These are phyloP conservation scores for Glycine latifolia DNA, from an alignment of 306 rosid species.

Conservation along the genomic window DNA sequence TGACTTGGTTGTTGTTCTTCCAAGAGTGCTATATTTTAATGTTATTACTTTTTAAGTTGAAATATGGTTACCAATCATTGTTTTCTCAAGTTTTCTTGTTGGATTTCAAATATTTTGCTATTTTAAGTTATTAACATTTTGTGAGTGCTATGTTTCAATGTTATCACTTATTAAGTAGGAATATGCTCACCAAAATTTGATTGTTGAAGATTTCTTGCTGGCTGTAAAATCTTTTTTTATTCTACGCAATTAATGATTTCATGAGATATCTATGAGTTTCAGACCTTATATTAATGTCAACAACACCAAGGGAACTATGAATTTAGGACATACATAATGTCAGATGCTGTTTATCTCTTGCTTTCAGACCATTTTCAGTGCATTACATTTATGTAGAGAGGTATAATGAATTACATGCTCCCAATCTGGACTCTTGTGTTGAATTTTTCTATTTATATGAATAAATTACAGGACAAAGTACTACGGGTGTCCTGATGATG, in stretches of 20 bases:
- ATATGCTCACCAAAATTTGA: no score
- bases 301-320: no score
- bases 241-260: no score
- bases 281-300: no score
- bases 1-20: neutral
- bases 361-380: neutral
- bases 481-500: conserved; percentile 91
- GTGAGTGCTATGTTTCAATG: no score
- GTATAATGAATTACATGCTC: neutral
- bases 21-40: conserved; percentile 16
- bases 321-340: no score
- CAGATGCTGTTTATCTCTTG: no score
- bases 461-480: conserved; percentile 69
- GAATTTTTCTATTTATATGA: conserved; percentile 46
- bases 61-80: conserved; percentile 1
- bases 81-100: neutral
- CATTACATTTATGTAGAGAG: conserved; percentile 8
- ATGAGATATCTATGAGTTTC: no score
- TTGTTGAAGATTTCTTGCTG: no score
- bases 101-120: no score
- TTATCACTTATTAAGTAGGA: neutral
- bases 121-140: no score
- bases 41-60: neutral
- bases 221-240: no score
- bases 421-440: conserved; percentile 20